Evolutionary conservation across 2,329 filamentous ascomycete species (phyloP).

Genomic region (Escovopsis weberi): DNA sequence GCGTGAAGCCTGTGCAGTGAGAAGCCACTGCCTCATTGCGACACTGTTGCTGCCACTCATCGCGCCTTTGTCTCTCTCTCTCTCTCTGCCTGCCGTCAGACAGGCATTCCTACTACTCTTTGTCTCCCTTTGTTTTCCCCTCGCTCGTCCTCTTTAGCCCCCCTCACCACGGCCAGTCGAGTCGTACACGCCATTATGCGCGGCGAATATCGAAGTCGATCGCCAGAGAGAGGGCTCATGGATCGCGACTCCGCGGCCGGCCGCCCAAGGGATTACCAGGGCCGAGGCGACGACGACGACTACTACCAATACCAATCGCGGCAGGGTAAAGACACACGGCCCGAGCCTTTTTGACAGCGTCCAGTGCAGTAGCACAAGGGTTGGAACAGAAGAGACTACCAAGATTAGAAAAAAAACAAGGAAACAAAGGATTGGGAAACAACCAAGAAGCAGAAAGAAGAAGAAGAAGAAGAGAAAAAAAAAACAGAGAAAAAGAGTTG

Average conservation of each 20-base stretch:
- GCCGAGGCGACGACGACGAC: slow-evolving; percentile 25
- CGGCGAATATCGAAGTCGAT: slow-evolving; percentile 24
- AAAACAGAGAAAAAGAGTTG: slow-evolving; percentile 9
- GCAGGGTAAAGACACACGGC: slow-evolving; percentile 33
- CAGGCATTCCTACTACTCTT: background rate
- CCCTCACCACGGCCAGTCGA: background rate
- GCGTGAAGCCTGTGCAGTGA: no score
- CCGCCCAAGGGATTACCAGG: slow-evolving; percentile 12
- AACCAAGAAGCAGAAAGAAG: background rate
- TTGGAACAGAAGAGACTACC: no score
- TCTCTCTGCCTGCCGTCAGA: no score
- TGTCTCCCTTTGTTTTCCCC: background rate
- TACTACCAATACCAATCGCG: slow-evolving; percentile 31
- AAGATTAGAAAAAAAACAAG: slow-evolving; percentile 2
- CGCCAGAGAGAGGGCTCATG: slow-evolving; percentile 14
- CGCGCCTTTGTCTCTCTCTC: no score
- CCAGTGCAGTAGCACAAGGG: background rate
- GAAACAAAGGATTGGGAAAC: background rate
- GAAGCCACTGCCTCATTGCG: no score
- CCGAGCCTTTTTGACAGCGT: slow-evolving; percentile 16
- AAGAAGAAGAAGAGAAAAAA: slow-evolving; percentile 7
- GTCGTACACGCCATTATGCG: slow-evolving; percentile 22
- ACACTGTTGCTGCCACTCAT: background rate
- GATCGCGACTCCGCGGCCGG: slow-evolving; percentile 5
- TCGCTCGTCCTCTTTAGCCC: background rate